Evolutionary conservation across 371 early-diverging fungal genomes (phyloP), one percentile per base, ranked within the genome.

Genomic region (Mortierella sp.): DNA sequence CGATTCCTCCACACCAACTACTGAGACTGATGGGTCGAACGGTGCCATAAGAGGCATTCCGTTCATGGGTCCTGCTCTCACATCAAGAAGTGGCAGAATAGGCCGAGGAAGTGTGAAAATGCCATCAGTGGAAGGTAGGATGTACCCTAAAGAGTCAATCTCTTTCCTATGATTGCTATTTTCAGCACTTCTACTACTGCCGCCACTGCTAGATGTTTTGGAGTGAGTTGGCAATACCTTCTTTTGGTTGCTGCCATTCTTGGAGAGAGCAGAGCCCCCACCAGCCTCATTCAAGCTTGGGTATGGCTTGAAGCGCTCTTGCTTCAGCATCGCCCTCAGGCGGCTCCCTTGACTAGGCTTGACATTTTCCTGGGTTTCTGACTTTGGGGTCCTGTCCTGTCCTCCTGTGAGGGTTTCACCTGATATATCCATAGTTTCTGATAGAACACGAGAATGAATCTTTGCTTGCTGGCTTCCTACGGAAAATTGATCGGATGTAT

Each of bases 31-130:
- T 36, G 21, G 24, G 5, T 33, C 66, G 38, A 16, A 45, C 19
- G 28, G 48, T 22, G 33, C 55, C n/a, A 24, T 57, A 40, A 59
- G 40, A 58, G 32, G 43, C 45, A 21, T 63, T 40, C 21, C 58
- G n/a, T 2, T 65, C 55, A 33, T 33, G 43, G 19, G 41, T 24
- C 28, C 15, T 3, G 47, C 64, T 15, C 33, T 21, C 45, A 61
- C 50, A 0, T 53, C 59, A 33, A 76, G 59, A 22, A 63, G 58
- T 6, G 72, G 72, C 38, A 77, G 58, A 7, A 47, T 50, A 3
- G 77, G 77, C 4, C 68, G 65, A 10, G 77, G 77, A 21, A 77
- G 60, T 24, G 76, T 70, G 32, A 63, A 70, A 16, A 66, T 53
- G 13, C 61, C 67, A 32, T 48, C 59, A 9, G n/a, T 48, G 11